Percentiles rank a stretch among this genome's conserved stretches.
phyloP scores from a whole-genome alignment of 257 asterid species.

The Solanum piurae region DNA sequence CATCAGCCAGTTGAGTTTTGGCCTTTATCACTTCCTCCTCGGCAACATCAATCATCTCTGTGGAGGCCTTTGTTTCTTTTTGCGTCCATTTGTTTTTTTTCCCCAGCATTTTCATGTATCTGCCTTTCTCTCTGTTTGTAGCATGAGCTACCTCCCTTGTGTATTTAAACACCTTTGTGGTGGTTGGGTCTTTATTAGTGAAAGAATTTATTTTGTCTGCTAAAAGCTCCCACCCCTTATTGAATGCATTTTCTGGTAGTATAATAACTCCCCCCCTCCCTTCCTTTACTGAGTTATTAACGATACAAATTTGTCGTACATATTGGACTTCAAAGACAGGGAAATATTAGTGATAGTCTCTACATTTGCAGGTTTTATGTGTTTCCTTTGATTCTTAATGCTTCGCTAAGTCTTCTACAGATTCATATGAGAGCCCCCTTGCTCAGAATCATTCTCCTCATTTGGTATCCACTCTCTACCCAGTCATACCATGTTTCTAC shows the following conservation, averaged over 20 bases:
- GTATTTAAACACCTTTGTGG: not conserved
- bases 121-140: not conserved
- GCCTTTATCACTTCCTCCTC: not conserved
- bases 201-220: not conserved
- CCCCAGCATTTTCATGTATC: not conserved
- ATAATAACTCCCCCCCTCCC: not conserved
- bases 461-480: not conserved
- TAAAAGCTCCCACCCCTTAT: not conserved
- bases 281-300: not conserved
- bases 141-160: not conserved
- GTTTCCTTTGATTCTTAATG: not conserved
- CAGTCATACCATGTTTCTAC: not conserved
- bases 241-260: not conserved
- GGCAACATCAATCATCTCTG: not conserved
- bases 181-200: not conserved
- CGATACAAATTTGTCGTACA: not conserved
- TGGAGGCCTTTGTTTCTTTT: not conserved
- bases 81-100: not conserved
- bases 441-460: not conserved
- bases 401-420: not conserved
- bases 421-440: not conserved
- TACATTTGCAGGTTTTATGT: not conserved
- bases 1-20: not conserved
- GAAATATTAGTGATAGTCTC: not conserved
- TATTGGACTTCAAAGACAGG: not conserved